phyloP scores from a whole-genome alignment of 306 rosid species.

The Alnus glutinosa region DNA sequence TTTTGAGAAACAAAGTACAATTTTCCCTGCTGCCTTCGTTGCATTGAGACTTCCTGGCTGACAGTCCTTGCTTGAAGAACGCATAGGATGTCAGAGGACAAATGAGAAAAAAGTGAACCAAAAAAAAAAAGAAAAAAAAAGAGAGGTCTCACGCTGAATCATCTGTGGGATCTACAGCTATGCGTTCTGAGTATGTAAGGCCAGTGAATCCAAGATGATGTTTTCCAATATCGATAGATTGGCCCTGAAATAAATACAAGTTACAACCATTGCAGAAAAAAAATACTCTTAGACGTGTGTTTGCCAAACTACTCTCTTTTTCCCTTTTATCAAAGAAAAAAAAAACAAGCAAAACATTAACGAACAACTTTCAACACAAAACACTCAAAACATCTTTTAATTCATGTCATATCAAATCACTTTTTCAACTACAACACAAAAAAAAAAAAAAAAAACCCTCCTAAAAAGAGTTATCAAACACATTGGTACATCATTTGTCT shows the following conservation, averaged over 20 bases:
- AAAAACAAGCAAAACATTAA: not conserved
- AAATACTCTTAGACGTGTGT: too few species aligned
- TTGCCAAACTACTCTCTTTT: too few species aligned
- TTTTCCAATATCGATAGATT: constrained; percentile 53
- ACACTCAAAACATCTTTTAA: not conserved
- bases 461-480: too few species aligned
- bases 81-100: constrained; percentile 16
- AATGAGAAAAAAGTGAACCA: not conserved
- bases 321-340: too few species aligned
- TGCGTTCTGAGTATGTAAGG: constrained; percentile 69
- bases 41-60: constrained; percentile 66
- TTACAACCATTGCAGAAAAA: too few species aligned
- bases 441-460: too few species aligned
- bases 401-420: too few species aligned
- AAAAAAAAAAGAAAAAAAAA: constrained; percentile 14
- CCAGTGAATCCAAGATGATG: constrained; percentile 37
- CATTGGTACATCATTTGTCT: not conserved
- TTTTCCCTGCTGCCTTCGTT: constrained; percentile 64
- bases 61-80: constrained; percentile 60
- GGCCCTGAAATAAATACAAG: constrained; percentile 42
- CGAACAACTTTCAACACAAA: not conserved
- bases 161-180: constrained; percentile 46
- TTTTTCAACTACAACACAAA: too few species aligned
- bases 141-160: constrained; percentile 59
- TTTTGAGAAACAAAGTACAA: constrained; percentile 63